A percentile compares a stretch with the other conserved stretches of the same genome.
phyloP scores from a whole-genome alignment of 495 filamentous ascomycete species.

The Aspergillus sclerotiicarbonarius region DNA sequence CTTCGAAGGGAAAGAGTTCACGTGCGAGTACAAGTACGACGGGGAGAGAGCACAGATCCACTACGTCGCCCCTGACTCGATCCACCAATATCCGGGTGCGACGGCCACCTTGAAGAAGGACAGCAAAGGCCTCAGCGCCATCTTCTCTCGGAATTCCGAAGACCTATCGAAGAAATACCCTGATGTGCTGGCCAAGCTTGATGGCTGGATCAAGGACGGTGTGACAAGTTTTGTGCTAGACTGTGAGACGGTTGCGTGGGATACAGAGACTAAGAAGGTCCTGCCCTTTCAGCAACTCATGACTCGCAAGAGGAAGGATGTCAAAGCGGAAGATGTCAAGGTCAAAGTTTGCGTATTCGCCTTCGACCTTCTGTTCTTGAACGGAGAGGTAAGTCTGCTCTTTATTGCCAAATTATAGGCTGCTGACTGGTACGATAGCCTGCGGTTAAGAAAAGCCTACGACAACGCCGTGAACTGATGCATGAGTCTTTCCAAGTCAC shows the following conservation, averaged over 20 bases:
- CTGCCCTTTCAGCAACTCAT: conserved; percentile 96
- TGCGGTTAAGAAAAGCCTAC: conserved; percentile 79
- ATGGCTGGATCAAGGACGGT: conserved; percentile 82
- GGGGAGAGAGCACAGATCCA: conserved; percentile 97
- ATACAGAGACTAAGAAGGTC: conserved; percentile 86
- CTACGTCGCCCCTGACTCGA: conserved; percentile 82
- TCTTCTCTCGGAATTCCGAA: conserved; percentile 96
- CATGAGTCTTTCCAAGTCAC: conserved; percentile 67
- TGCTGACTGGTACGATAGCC: conserved; percentile 41
- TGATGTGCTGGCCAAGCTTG: conserved; percentile 83
- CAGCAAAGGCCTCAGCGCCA: conserved; percentile 68
- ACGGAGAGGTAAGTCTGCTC: conserved; percentile 65
- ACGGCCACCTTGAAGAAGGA: conserved; percentile 48
- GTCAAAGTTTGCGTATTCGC: conserved; percentile 98
- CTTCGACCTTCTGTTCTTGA: conserved; percentile 91
- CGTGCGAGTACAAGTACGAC: conserved; percentile 99
- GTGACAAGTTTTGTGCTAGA: conserved; percentile 95
- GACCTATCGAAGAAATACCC: conserved; percentile 97
- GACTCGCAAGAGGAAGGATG: conserved; percentile 96
- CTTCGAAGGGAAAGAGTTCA: conserved; percentile 93
- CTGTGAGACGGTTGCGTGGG: conserved; percentile 99
- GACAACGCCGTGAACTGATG: conserved; percentile 78
- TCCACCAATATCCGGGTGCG: conserved; percentile 58
- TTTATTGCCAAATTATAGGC: conserved; percentile 9
- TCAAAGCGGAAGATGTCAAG: conserved; percentile 94